phyloP scores from a whole-genome alignment of 2,329 filamentous ascomycete species.

The Ceratocystis huliohia region DNA sequence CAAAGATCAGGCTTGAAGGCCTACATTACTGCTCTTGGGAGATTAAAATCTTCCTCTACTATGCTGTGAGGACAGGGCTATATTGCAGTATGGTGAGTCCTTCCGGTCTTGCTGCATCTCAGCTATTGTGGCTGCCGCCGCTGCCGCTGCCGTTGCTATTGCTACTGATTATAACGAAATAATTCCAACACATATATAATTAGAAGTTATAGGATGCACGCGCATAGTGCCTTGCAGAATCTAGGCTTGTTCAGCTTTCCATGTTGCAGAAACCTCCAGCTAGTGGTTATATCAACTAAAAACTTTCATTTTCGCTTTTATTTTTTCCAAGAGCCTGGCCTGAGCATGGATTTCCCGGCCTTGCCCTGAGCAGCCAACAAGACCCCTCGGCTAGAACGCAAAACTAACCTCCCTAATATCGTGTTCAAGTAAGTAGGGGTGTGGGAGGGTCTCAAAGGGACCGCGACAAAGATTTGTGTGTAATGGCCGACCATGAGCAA shows the following conservation, averaged over 20 bases:
- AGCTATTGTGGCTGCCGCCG: background rate
- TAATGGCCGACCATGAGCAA: background rate
- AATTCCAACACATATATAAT: background rate
- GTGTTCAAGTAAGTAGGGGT: background rate
- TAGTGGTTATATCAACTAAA: background rate
- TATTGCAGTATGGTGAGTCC: background rate
- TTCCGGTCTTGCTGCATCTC: background rate
- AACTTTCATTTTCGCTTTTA: background rate
- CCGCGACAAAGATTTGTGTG: too few species aligned
- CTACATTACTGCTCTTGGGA: background rate
- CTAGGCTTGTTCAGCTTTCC: background rate
- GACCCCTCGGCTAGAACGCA: background rate
- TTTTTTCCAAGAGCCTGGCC: background rate
- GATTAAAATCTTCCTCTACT: background rate
- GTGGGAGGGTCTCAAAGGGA: background rate
- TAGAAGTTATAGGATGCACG: background rate
- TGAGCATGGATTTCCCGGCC: background rate
- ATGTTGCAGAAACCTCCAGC: background rate
- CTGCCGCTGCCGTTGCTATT: background rate
- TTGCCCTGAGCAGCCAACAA: background rate
- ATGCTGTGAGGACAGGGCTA: background rate
- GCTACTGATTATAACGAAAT: background rate
- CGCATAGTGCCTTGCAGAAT: conserved; percentile 13
- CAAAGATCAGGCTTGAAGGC: background rate
- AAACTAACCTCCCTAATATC: conserved; percentile 2